Conservation (phyloP, 176 grass and related monocot species). For the Elaeis guineensis region DNA sequence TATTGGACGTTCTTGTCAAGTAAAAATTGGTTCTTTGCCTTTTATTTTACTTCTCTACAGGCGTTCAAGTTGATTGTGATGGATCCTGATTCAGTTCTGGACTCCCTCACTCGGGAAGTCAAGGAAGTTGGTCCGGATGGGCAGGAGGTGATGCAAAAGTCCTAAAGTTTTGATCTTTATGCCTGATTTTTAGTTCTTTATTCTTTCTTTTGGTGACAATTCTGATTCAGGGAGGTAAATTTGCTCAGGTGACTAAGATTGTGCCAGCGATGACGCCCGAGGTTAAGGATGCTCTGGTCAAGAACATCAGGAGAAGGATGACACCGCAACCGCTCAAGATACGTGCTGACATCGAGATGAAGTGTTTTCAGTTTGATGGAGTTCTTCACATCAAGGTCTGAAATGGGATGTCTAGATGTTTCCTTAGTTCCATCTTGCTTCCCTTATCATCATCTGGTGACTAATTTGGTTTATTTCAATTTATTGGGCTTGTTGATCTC, state of each 20-base stretch:
- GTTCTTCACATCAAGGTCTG: conserved; percentile 90
- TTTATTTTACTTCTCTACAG: conserved; percentile 8
- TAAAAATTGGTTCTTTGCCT: background rate
- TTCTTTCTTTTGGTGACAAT: background rate
- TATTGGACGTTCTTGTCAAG: background rate
- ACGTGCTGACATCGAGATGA: conserved; percentile 84
- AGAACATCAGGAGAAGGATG: conserved; percentile 88
- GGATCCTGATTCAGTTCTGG: conserved; percentile 54
- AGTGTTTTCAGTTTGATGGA: conserved; percentile 86
- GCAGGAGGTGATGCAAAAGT: conserved; percentile 32
- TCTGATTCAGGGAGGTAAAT: no score
- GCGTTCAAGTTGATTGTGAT: conserved; percentile 67
- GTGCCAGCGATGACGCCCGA: conserved; percentile 61
- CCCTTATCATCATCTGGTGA: no score
- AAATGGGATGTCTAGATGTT: no score
- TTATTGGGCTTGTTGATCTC: background rate
- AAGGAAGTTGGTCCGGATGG: conserved; percentile 54
- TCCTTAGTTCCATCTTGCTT: no score
- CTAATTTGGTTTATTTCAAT: background rate
- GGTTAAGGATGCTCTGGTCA: conserved; percentile 72
- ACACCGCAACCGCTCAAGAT: conserved; percentile 90
- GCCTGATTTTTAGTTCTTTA: background rate
- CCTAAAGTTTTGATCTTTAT: no score
- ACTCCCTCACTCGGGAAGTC: conserved; percentile 40
- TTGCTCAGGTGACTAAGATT: conserved; percentile 59